phyloP scores from a whole-genome alignment of 2,329 filamentous ascomycete genomes.

The Emericellopsis cladophorae region DNA sequence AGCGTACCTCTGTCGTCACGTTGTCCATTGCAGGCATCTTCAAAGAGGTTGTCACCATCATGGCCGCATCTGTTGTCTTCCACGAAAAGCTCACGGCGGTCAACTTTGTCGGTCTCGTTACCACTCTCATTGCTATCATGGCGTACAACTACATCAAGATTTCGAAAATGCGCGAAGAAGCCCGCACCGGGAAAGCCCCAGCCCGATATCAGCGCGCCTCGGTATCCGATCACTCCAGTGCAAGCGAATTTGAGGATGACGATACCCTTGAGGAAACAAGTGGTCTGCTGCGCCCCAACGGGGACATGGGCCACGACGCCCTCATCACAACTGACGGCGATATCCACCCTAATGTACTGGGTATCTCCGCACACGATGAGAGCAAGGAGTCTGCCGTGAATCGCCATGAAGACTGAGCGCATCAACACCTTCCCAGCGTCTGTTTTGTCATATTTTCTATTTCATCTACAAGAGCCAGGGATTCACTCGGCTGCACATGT shows the following conservation, averaged over 20 bases:
- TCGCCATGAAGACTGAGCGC: too few relatives aligned
- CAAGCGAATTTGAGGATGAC: constrained; percentile 27
- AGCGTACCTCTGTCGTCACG: constrained; percentile 91
- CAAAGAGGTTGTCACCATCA: constrained; percentile 96
- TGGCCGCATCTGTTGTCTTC: constrained; percentile 76
- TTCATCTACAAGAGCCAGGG: too few relatives aligned
- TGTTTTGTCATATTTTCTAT: too few relatives aligned
- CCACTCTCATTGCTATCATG: constrained; percentile 77
- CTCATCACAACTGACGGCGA: constrained; percentile 27
- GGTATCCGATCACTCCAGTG: constrained; percentile 19
- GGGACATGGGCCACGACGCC: constrained; percentile 20
- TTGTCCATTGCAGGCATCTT: constrained; percentile 96
- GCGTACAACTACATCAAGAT: constrained; percentile 96
- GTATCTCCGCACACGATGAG: neutral
- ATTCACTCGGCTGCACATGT: too few relatives aligned
- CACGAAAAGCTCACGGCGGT: constrained; percentile 76
- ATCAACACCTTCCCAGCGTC: too few relatives aligned
- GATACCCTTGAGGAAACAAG: constrained; percentile 26
- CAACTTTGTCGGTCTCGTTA: constrained; percentile 76
- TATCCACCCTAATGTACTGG: constrained; percentile 18
- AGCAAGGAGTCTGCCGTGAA: neutral
- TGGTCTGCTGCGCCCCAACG: constrained; percentile 26
- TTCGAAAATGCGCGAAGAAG: constrained; percentile 71
- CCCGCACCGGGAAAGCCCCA: constrained; percentile 34
- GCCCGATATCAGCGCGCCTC: constrained; percentile 20